Base-by-base conservation (phyloP, 2,329 filamentous ascomycete genomes). In the Ceratocystis albifundus region DNA sequence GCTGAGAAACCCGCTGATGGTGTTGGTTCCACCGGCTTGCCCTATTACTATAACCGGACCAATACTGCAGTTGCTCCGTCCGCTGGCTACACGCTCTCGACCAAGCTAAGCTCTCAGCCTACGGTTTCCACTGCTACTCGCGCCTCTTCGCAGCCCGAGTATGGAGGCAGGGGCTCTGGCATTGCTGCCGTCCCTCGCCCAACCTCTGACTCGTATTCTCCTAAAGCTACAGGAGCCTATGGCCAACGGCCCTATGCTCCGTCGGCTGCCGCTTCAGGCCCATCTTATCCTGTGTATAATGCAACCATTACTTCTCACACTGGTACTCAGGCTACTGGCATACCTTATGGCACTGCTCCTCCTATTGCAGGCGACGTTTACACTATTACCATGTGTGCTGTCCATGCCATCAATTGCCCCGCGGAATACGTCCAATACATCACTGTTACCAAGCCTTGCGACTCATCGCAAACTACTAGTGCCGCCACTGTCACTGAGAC, bases 321-420 rank as follows among this genome's bases (percentile, higher is more conserved):
- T 22, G 55, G 66, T 36, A 65, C 67, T 15, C 69, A 69, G 25
- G 66, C 63, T 62, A 66, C 63, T 4, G 69, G 70, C 46, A 61
- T 30, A n/a, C 22, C 44, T 6, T 44, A 45, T 44, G 55, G 48
- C 6, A 62, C 57, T 25, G 50, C 41, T 20, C 12, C 53, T 22
- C 67, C 53, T 36, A 62, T 53, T 36, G 46, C 70, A 36, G 66
- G 72, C 32, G 69, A 68, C 20, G 73, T 72, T 28, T 72, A 71
- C 69, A 73, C 72, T 30, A 68, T 77, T 44, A 77, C 76, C 25
- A 72, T 71, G 66, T 78, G 76, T 66, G 74, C 73, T 63, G 73
- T 72, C 48, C 71, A 72, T 2, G 74, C 75, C 20, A 68, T 74
- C 68, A 77, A 78, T 74, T 78, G 76, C 72, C 76, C 76, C 28